A percentile compares a stretch with the other conserved stretches of the same genome.
phyloP scores from a whole-genome alignment of 75 land plant species.

The Pinus tabuliformis region DNA sequence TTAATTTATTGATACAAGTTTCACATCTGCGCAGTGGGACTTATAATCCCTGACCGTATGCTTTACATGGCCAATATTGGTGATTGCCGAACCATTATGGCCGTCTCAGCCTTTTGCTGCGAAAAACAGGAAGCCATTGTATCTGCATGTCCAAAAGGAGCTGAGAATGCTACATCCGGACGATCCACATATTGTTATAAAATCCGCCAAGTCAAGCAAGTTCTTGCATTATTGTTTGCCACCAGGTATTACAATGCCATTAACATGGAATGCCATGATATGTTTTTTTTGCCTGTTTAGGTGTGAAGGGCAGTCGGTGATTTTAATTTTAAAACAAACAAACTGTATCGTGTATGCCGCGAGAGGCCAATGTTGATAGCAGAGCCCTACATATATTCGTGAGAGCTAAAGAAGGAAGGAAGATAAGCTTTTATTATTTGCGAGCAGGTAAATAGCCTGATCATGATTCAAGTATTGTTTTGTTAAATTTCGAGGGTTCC shows the following conservation, averaged over 20 bases:
- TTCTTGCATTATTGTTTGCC: no score
- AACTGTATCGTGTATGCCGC: no score
- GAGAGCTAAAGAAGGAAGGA: conserved; percentile 8
- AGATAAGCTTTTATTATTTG: conserved; percentile 21
- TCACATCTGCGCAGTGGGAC: conserved; percentile 28
- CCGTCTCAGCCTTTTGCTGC: background rate
- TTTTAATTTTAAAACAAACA: no score
- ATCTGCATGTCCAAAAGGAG: conserved; percentile 70
- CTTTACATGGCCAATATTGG: conserved; percentile 60
- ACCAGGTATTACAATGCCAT: no score
- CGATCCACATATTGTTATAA: conserved; percentile 67
- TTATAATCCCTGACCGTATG: conserved; percentile 11
- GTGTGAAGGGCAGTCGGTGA: no score
- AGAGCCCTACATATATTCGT: background rate
- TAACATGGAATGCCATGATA: no score
- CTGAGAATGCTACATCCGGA: conserved; percentile 72
- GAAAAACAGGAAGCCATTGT: background rate
- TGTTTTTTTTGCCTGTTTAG: background rate
- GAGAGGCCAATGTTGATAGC: no score
- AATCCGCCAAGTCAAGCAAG: no score
- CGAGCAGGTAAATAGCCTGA: no score
- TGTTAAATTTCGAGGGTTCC: no score
- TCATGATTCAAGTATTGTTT: no score
- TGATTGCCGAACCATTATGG: conserved; percentile 75
- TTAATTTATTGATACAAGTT: background rate